Evolutionary conservation across 306 rosid species (phyloP), one percentile per base, ranked within the genome.

Genomic region (Glycine tomentella): DNA sequence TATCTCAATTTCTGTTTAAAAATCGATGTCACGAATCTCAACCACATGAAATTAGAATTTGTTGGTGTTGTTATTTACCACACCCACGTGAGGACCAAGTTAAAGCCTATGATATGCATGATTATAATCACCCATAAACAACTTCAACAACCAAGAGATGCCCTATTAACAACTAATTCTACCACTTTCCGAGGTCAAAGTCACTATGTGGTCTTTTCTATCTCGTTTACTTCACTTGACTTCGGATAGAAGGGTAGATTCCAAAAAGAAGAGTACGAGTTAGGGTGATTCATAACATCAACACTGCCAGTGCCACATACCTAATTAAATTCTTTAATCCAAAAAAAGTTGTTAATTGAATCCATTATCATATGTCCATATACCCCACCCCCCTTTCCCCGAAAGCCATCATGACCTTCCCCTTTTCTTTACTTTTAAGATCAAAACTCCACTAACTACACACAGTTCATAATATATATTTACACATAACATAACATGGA

Each of bases 301-400:
- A 70, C 65, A 16, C 74, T 1, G 5, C 51, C 57, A 74, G 13
- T 3, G 40, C 40, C 40, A 25, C 31, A 25, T 25, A 25, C 31
- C 31, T 25, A 25, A 25, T 25, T 25, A 25, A 25, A 25, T 25
- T 25, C 31, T 25, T 25, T 78, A 48, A 79, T 48, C 38, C 25
- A 11, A 46, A 40, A 64, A 61, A 16, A 20, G 38, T 10, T 10
- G 20, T 15, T 78, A 81, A 81, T 25, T 64, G 36, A 71, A 80
- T 17, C 52, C 36, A 59, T 31, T 70, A 66, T 62, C 63, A 71
- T 66, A 66, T 78, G 14, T 17, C 20, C 40, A 69, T 76, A 57
- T 76, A 57, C 80, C 90, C 77, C 76, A 65, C 78, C 7, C 7
- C 31, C 72, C 46, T 77, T 86, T 76, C 49, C 79, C 72, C 46